Percentiles rank a stretch among this genome's conserved stretches.
Evolutionary conservation across 495 filamentous ascomycete genomes (phyloP).

Genomic region (Stereocaulon alpinum): DNA sequence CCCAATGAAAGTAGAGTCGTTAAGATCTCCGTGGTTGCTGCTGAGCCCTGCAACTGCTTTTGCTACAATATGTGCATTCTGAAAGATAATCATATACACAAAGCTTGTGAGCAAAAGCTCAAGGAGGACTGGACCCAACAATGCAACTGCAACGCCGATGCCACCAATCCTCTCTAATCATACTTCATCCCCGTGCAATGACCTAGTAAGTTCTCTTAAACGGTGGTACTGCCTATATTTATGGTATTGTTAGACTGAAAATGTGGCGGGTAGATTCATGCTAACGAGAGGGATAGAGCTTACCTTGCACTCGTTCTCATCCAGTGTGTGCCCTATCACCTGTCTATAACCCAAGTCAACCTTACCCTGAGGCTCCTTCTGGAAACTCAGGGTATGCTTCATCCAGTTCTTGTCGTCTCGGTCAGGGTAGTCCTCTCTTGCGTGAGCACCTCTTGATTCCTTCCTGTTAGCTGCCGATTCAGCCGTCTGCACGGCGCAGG

Average conservation of each 20-base stretch:
- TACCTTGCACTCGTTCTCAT: conserved; percentile 75
- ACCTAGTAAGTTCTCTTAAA: conserved; percentile 24
- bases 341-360: conserved; percentile 68
- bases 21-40: too few relatives aligned
- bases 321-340: conserved; percentile 68
- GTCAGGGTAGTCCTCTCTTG: conserved; percentile 88
- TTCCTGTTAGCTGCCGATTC: conserved; percentile 74
- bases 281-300: neutral
- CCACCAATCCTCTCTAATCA: neutral
- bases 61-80: conserved; percentile 1
- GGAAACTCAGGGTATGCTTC: conserved; percentile 94
- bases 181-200: neutral
- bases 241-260: neutral
- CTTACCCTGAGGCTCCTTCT: conserved; percentile 75
- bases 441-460: conserved; percentile 91
- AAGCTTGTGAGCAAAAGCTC: neutral
- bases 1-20: too few relatives aligned
- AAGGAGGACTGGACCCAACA: neutral
- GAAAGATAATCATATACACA: conserved; percentile 10
- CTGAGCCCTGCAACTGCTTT: neutral
- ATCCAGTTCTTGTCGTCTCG: conserved; percentile 93
- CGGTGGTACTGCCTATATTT: conserved; percentile 16
- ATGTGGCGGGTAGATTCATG: neutral
- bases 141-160: neutral
- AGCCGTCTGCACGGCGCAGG: conserved; percentile 94